phyloP scores from a whole-genome alignment of 1,284 basidiomycete species.

The Wolfiporia cocos region DNA sequence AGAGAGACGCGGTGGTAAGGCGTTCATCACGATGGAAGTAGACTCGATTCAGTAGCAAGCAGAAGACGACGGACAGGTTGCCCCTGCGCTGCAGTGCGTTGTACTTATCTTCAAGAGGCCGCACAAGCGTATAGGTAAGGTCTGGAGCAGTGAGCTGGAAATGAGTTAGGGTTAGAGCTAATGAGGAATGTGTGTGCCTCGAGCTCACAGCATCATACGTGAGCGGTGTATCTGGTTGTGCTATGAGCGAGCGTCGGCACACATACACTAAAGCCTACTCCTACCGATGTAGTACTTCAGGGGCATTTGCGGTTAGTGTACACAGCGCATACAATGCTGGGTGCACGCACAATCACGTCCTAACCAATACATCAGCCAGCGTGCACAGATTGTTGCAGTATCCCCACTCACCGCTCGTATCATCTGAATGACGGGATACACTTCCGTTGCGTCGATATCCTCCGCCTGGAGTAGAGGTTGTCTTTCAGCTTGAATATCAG shows the following conservation, averaged over 20 bases:
- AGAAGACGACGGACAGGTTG: constrained; percentile 79
- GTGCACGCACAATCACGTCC: constrained; percentile 52
- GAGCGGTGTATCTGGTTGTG: constrained; percentile 63
- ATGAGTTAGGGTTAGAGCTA: not conserved
- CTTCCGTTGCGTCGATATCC: constrained; percentile 45
- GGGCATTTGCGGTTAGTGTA: not conserved
- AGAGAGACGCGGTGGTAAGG: constrained; percentile 62
- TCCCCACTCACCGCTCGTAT: constrained; percentile 45
- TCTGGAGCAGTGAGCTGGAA: constrained; percentile 73
- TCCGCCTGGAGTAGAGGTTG: constrained; percentile 36
- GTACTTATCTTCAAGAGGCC: constrained; percentile 72
- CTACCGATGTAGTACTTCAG: constrained; percentile 2
- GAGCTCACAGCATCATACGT: constrained; percentile 60
- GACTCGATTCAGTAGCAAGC: constrained; percentile 83
- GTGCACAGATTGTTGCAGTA: constrained; percentile 1
- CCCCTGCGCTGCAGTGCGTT: constrained; percentile 52
- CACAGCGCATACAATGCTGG: not conserved
- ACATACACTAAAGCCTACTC: not conserved
- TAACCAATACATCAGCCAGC: constrained; percentile 21
- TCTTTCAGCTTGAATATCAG: constrained; percentile 18
- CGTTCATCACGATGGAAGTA: constrained; percentile 78
- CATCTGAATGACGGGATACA: constrained; percentile 72
- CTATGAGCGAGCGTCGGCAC: not conserved
- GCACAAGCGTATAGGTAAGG: constrained; percentile 81
- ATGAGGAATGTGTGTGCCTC: not conserved